A percentile compares a stretch with the other conserved stretches of the same genome.
Evolutionary conservation across 1,284 basidiomycete species (phyloP).

Genomic region (Abortiporus biennis): DNA sequence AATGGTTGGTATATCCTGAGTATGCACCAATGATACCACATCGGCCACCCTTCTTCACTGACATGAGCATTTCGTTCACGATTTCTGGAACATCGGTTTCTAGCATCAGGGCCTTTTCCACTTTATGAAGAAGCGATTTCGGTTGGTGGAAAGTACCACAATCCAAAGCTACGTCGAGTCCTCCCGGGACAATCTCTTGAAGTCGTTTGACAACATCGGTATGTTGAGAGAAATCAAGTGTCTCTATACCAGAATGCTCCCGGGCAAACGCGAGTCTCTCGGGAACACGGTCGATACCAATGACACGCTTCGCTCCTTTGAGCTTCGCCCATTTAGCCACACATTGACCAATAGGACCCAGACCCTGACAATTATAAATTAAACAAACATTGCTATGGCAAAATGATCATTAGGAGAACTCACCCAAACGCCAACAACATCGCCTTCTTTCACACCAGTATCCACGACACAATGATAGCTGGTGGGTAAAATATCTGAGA

Average conservation of each 20-base stretch:
- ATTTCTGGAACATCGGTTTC: slow-evolving; percentile 76
- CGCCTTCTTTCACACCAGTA: slow-evolving; percentile 59
- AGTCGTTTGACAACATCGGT: slow-evolving; percentile 53
- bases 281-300: slow-evolving; percentile 64
- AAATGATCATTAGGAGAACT: slow-evolving; percentile 10
- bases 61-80: slow-evolving; percentile 62
- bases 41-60: slow-evolving; percentile 60
- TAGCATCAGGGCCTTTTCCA: slow-evolving; percentile 65
- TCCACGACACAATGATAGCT: slow-evolving; percentile 72
- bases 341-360: slow-evolving; percentile 60
- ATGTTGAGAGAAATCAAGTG: slow-evolving; percentile 56
- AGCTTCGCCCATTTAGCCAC: slow-evolving; percentile 56
- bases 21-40: slow-evolving; percentile 62
- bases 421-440: slow-evolving; percentile 65
- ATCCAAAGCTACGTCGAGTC: slow-evolving; percentile 59
- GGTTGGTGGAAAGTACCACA: slow-evolving; percentile 65
- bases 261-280: slow-evolving; percentile 58
- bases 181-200: slow-evolving; percentile 56
- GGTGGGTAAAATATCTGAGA: slow-evolving; percentile 70
- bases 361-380: slow-evolving; percentile 31
- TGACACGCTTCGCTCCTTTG: slow-evolving; percentile 68
- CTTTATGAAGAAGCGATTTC: slow-evolving; percentile 58
- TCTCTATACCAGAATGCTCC: slow-evolving; percentile 51
- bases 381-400: neutral
- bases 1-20: slow-evolving; percentile 57